Base-by-base conservation (phyloP, 129 eudicot species). In the Deinandra increscens region DNA sequence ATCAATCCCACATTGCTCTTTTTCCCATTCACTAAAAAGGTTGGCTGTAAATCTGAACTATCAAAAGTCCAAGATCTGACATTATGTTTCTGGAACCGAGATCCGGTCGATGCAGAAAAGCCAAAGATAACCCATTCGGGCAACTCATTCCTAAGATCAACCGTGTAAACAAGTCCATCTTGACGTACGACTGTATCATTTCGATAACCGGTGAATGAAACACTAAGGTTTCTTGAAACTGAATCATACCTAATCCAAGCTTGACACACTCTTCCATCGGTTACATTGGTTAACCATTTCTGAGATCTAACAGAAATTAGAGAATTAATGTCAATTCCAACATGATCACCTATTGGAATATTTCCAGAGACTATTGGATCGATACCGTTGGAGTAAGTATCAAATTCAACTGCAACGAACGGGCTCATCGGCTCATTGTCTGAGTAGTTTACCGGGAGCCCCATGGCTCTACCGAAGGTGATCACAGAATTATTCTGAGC, bases 181-280 rank as follows among this genome's bases (percentile, higher is more conserved):
- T n/a, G n/a, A n/a, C n/a, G n/a, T n/a, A n/a, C n/a, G n/a, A n/a
- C n/a, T n/a, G n/a, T n/a, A n/a, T n/a, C n/a, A n/a, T n/a, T n/a
- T n/a, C n/a, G n/a, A n/a, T n/a, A n/a, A n/a, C n/a, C n/a, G n/a
- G n/a, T n/a, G n/a, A n/a, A n/a, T 14, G 49, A 39, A 15, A 81
- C 81, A 60, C 68, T 76, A 55, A 81, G 71, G 18, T 54, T 75
- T 65, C 51, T 75, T 2, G 84, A 10, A 46, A n/a, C 42, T 13
- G 87, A 51, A 59, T 67, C 62, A 33, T 85, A 85, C 41, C 14
- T 23, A 19, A 85, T 66, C 82, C 80, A 81, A 29, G 71, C 90
- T 45, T 85, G 78, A 74, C 67, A 60, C 10, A 9, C 38, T 4
- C 26, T 42, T 58, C 79, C 84, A 20, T 4, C 31, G 3, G 20